Base-by-base conservation (phyloP, 2,329 filamentous ascomycete species). In the Colletotrichum tropicale region DNA sequence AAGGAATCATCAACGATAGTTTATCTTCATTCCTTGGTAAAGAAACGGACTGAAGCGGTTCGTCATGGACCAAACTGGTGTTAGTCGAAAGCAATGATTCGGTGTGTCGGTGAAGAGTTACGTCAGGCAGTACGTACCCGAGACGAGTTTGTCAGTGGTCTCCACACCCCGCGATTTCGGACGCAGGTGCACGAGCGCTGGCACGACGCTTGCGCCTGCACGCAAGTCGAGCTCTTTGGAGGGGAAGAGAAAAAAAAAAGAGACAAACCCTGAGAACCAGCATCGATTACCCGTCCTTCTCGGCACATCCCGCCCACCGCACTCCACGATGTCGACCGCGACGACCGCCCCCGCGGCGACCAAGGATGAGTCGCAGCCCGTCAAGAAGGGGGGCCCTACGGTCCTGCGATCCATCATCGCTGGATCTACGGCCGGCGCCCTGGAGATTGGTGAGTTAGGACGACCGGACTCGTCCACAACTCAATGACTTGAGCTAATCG, bases 391-490 rank as follows among this genome's bases (percentile, higher is more conserved):
- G 86, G 69, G 69, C 32, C 95, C 96, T 62, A 98, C 94, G 82
- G 91, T 94, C 65, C 86, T 98, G 83, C 94, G 97, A 80, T 98
- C 96, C 75, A 95, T 98, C 80, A 89, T 98, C 80, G 97, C 97
- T 71, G 97, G 97, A 78, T 95, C 95, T 72, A 94, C 94, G n/a
- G 97, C 96, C 70, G 97, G 97, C 81, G 97, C 96, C 70, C 91
- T 98, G 79, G 96, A 99, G 87, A 98, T 98, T 84, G 92, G 94
- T 96, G 88, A 80, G 86, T 80, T 30, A 38, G 55, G 62, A 71
- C 48, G 48, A 13, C 66, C 34, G 18, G 10, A 55, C 24, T n/a
- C 12, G n/a, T 60, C n/a, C 10, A n/a, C 36, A 60, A 16, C 5
- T 6, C 60, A 28, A 34, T 28, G 56, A 55, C 30, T 26, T 52